A percentile compares a stretch with the other conserved stretches of the same genome.
Evolutionary conservation across 805 yeast species (phyloP).

Genomic region (Sugiyamaella floridensis): DNA sequence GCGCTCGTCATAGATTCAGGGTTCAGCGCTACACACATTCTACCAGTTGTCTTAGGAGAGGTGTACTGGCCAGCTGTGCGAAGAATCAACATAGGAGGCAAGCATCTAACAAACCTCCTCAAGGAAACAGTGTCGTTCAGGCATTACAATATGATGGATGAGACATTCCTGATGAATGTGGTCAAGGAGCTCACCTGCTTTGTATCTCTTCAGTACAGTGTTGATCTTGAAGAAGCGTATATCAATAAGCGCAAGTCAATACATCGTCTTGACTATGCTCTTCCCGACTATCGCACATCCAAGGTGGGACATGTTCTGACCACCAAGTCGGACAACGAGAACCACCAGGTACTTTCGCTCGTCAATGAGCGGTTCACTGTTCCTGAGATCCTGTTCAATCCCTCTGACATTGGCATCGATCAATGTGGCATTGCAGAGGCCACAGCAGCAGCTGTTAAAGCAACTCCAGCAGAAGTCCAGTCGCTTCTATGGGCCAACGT

Average conservation of each 20-base stretch:
- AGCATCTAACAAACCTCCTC: conserved; percentile 70
- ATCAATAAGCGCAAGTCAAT: conserved; percentile 26
- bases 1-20: conserved; percentile 83
- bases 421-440: conserved; percentile 73
- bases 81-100: conserved; percentile 81
- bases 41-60: conserved; percentile 75
- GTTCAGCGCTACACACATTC: conserved; percentile 75
- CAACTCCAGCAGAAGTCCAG: conserved; percentile 60
- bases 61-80: conserved; percentile 71
- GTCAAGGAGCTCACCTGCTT: conserved; percentile 75
- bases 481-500: conserved; percentile 78
- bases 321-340: conserved; percentile 35
- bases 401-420: conserved; percentile 68
- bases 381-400: conserved; percentile 84
- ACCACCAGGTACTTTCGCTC: conserved; percentile 56
- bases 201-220: conserved; percentile 54
- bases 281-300: conserved; percentile 83
- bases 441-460: conserved; percentile 58
- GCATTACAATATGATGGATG: conserved; percentile 90
- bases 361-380: conserved; percentile 81
- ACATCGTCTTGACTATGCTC: conserved; percentile 57
- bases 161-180: conserved; percentile 72
- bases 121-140: conserved; percentile 82
- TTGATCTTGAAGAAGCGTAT: conserved; percentile 35
- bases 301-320: conserved; percentile 56